A percentile compares a stretch with the other conserved stretches of the same genome.
Evolutionary conservation across 2,329 filamentous ascomycete species (phyloP).

Genomic region (Aspergillus alliaceus): DNA sequence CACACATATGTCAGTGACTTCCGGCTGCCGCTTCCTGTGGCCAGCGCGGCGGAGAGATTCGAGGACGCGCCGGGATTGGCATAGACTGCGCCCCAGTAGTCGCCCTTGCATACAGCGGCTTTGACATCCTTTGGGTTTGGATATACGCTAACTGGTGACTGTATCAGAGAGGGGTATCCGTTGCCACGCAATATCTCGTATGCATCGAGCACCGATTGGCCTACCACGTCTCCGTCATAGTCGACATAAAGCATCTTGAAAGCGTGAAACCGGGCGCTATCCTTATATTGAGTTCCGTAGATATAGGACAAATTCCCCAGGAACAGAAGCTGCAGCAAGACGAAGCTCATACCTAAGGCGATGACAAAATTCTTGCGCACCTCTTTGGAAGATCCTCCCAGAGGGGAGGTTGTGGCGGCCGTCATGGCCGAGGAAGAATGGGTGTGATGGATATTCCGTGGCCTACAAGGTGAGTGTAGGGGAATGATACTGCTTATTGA

Average conservation of each 20-base stretch:
- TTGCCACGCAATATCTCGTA: conserved; percentile 17
- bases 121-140: conserved; percentile 2
- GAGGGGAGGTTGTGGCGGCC: not conserved
- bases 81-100: conserved; percentile 32
- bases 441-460: not conserved
- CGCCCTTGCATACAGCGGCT: conserved; percentile 12
- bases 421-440: not conserved
- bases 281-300: conserved; percentile 13
- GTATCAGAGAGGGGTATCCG: conserved; percentile 8
- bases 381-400: not conserved
- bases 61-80: conserved; percentile 29
- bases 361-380: not conserved
- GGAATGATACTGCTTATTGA: not conserved
- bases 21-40: conserved; percentile 26
- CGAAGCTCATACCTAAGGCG: not conserved
- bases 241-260: conserved; percentile 31
- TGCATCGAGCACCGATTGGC: conserved; percentile 25
- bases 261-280: conserved; percentile 22
- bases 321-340: conserved; percentile 15
- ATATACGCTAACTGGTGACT: not conserved
- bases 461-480: rapidly evolving
- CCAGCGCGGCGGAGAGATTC: conserved; percentile 33
- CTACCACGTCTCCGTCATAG: conserved; percentile 32
- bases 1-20: conserved; percentile 38
- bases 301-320: conserved; percentile 18